These are phyloP conservation scores for Fusarium coffeatum DNA, from an alignment of 2,329 filamentous ascomycete genomes.

Conservation along the genomic window DNA sequence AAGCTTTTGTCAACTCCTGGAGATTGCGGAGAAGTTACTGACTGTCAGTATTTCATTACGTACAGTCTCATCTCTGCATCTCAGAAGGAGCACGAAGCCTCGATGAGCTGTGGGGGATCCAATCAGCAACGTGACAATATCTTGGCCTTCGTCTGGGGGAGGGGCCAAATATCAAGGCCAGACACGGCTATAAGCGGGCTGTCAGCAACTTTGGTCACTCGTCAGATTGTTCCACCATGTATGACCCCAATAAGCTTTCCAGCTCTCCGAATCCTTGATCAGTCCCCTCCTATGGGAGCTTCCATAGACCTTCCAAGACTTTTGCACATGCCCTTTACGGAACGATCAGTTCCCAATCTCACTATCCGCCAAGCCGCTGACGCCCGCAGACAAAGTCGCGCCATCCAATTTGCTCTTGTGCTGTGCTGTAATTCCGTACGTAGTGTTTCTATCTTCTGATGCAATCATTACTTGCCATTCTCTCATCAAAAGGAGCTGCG, in stretches of 20 bases:
- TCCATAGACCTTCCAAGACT: slow-evolving; percentile 29
- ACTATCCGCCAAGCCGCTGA: slow-evolving; percentile 28
- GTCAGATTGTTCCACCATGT: neutral
- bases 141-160: slow-evolving; percentile 41
- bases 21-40: slow-evolving; percentile 34
- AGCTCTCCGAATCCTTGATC: slow-evolving; percentile 23
- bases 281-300: neutral
- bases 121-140: slow-evolving; percentile 16
- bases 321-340: slow-evolving; percentile 35
- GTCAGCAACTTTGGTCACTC: slow-evolving; percentile 8
- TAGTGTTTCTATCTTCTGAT: neutral
- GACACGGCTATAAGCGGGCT: slow-evolving; percentile 30
- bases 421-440: neutral
- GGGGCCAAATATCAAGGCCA: slow-evolving; percentile 26
- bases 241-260: slow-evolving; percentile 28
- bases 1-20: slow-evolving; percentile 19
- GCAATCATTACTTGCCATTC: neutral
- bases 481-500: neutral
- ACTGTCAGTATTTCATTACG: slow-evolving; percentile 32
- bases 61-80: slow-evolving; percentile 15
- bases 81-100: slow-evolving; percentile 24
- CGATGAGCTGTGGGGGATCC: slow-evolving; percentile 25
- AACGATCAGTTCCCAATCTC: slow-evolving; percentile 12
- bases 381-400: slow-evolving; percentile 19
- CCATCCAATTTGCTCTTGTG: neutral